phyloP scores from a whole-genome alignment of 106 monocot genomes.

The Phalaenopsis aphrodite region DNA sequence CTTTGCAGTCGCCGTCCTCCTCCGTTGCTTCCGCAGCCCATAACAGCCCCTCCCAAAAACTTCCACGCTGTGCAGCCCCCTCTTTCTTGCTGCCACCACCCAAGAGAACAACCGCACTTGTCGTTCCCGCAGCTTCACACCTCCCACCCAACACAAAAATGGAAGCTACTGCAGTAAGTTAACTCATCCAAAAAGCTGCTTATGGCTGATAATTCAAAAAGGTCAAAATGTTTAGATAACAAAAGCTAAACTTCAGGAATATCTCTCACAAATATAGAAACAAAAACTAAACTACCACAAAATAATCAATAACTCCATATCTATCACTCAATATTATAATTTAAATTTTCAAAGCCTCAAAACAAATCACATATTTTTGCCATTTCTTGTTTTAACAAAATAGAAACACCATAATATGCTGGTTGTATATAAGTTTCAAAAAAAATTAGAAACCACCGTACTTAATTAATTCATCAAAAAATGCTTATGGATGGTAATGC shows the following conservation, averaged over 20 bases:
- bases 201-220: too few relatives aligned
- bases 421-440: background rate
- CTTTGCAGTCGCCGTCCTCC: too few relatives aligned
- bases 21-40: too few relatives aligned
- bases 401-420: background rate
- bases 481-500: background rate
- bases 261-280: slow-evolving; percentile 10
- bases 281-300: background rate
- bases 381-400: background rate
- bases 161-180: background rate
- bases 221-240: too few relatives aligned
- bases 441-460: background rate
- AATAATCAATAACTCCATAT: background rate
- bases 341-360: background rate
- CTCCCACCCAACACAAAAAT: too few relatives aligned
- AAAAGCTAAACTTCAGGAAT: slow-evolving; percentile 31
- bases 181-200: background rate
- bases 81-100: too few relatives aligned
- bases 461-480: background rate
- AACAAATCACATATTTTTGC: background rate
- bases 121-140: too few relatives aligned
- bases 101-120: too few relatives aligned
- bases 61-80: too few relatives aligned
- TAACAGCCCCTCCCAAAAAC: too few relatives aligned
- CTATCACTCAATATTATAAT: background rate